Evolutionary conservation across 495 filamentous ascomycete genomes (phyloP), one percentile per base, ranked within the genome.

Genomic region (Xylaria cubensis): DNA sequence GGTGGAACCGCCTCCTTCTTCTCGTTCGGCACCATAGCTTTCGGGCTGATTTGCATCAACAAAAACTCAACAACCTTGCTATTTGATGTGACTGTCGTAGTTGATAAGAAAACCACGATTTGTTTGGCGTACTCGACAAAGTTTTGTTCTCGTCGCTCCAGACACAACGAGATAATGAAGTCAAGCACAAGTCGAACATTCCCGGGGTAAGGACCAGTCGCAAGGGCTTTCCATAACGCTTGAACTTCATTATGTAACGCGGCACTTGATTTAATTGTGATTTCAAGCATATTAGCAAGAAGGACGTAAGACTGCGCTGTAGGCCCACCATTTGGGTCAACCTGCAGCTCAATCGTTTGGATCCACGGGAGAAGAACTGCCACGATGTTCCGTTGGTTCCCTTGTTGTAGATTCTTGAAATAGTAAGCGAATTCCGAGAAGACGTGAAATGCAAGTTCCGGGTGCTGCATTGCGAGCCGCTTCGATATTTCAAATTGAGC

Each of bases 81-180:
- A 13, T 95, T 94, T 2, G 84, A 82, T 4, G 81, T 82, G 24
- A 93, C 95, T 50, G 92, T 93, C 0, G 96, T 97, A 75, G 93
- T 94, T 3, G 96, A 94, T 4, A 99, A 82, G 78, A 98, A 97
- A 0, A 98, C 96, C 29, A 98, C 94, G 44, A 99, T 93, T 81
- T 99, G 96, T 83, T 98, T 98, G 3, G 96, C 94, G 78, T 93
- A 97, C 72, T 97, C 93, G 56, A 99, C 94, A 82, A 97, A 98
- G 73, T 97, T 98, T 73, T 98, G 97, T 74, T 99, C 96, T 65
- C 95, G 90, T 59, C 94, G 90, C 72, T 99, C 97, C 42, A 98
- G 80, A 74, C 96, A 98, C 7, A 98, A 88, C 32, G 87, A 90
- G 79, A 98, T 98, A 79, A 98, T 95, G 77, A 98, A 99, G 78